Evolutionary conservation across 202 grass and related monocot species (phyloP).

Genomic region (Elaeis oleifera): DNA sequence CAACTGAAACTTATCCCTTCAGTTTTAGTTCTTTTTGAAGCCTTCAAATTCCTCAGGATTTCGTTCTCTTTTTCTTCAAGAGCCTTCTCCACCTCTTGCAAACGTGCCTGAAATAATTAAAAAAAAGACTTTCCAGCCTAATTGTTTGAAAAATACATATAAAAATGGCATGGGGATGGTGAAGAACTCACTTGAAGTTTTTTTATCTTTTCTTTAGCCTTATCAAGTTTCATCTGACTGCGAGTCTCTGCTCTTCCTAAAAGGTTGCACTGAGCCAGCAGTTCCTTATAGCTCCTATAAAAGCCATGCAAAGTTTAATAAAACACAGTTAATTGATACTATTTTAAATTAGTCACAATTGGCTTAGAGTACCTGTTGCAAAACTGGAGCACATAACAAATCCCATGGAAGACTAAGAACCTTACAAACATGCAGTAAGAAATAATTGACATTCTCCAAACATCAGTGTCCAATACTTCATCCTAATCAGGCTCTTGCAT

Average conservation of each 20-base stretch:
- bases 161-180: not conserved
- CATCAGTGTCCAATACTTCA: too few species aligned
- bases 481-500: too few species aligned
- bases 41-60: slow-evolving; percentile 60
- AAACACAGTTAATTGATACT: not conserved
- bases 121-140: slow-evolving; percentile 4
- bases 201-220: slow-evolving; percentile 68
- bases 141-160: too few species aligned
- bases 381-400: too few species aligned
- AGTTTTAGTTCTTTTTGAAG: slow-evolving; percentile 65
- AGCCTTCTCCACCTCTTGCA: slow-evolving; percentile 59
- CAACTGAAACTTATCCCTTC: slow-evolving; percentile 30
- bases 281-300: slow-evolving; percentile 81
- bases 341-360: not conserved
- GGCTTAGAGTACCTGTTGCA: not conserved
- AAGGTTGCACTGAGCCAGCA: slow-evolving; percentile 77
- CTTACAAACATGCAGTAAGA: too few species aligned
- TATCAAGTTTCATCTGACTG: slow-evolving; percentile 51
- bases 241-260: slow-evolving; percentile 74
- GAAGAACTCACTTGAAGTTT: slow-evolving; percentile 47
- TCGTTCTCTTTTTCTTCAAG: slow-evolving; percentile 76
- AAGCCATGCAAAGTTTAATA: slow-evolving; percentile 7
- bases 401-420: too few species aligned
- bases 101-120: slow-evolving; percentile 33
- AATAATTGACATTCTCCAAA: too few species aligned